Percentiles rank a stretch among this genome's conserved stretches.
phyloP scores from a whole-genome alignment of 1,284 basidiomycete genomes.

The Sphagnurus paluster region DNA sequence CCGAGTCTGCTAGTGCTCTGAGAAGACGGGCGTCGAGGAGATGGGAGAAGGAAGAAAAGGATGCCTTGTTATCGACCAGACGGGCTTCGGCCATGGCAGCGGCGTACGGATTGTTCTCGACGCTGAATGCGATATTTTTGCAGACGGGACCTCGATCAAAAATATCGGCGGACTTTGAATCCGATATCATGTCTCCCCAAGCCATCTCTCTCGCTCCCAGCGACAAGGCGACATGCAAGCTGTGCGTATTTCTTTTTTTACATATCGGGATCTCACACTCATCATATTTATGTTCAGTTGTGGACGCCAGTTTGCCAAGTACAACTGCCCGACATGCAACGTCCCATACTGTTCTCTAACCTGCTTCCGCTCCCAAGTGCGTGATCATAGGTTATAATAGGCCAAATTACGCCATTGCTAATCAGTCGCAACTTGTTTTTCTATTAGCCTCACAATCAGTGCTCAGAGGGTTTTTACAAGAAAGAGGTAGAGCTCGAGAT shows the following conservation, averaged over 20 bases:
- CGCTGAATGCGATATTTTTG: no score
- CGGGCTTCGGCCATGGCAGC: conserved; percentile 42
- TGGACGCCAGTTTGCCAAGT: conserved; percentile 70
- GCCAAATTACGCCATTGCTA: conserved; percentile 1
- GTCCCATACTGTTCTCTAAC: conserved; percentile 74
- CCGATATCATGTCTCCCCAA: conserved; percentile 22
- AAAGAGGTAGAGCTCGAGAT: conserved; percentile 68
- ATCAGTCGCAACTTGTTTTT: conserved; percentile 3
- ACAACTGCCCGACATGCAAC: conserved; percentile 81
- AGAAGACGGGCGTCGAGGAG: conserved; percentile 77
- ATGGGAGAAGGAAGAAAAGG: conserved; percentile 70
- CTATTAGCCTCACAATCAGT: conserved; percentile 59
- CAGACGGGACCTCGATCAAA: conserved; percentile 12
- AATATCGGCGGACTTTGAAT: conserved; percentile 24
- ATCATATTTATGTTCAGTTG: conserved; percentile 55
- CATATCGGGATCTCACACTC: conserved; percentile 1
- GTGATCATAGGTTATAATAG: conserved; percentile 22
- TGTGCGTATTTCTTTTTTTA: conserved; percentile 23
- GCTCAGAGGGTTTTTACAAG: conserved; percentile 77
- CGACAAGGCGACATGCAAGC: conserved; percentile 33
- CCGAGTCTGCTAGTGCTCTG: conserved; percentile 77
- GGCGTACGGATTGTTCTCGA: not conserved
- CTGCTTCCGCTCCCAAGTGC: conserved; percentile 74
- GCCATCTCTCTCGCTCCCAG: conserved; percentile 8
- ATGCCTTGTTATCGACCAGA: conserved; percentile 51